Evolutionary conservation across 805 yeast genomes (phyloP).

Genomic region (Saturnispora kantuleensis): DNA sequence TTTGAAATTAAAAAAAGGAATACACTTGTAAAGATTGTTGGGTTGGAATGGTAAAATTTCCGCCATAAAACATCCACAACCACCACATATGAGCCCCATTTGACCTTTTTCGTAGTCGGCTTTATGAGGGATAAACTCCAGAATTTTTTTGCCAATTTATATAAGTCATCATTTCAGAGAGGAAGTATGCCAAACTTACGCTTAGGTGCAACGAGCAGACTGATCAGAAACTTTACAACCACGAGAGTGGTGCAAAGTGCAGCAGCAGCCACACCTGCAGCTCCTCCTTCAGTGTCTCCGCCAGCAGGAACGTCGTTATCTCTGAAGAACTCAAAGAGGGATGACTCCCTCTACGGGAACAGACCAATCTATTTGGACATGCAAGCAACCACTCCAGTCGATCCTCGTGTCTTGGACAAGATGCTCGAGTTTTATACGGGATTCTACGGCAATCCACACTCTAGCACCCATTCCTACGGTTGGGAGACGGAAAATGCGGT

Average conservation of each 20-base stretch:
- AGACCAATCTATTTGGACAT: conserved; percentile 94
- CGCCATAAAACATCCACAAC: no score
- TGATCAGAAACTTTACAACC: conserved; percentile 5
- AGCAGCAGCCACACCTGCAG: no score
- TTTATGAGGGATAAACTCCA: not conserved
- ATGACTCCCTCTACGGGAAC: conserved; percentile 42
- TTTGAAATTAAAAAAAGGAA: no score
- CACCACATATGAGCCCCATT: no score
- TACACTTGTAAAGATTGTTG: no score
- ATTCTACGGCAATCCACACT: conserved; percentile 94
- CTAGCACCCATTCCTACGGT: conserved; percentile 93
- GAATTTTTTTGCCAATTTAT: not conserved
- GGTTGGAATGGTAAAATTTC: no score
- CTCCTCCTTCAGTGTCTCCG: conserved; percentile 18
- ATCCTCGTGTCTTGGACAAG: conserved; percentile 87
- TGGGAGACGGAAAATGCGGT: conserved; percentile 97
- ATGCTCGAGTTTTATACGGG: conserved; percentile 87
- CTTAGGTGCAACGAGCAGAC: not conserved
- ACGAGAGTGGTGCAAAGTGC: not conserved
- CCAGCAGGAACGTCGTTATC: conserved; percentile 40
- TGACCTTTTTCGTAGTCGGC: no score
- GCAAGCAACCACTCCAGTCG: conserved; percentile 98
- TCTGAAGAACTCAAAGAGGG: conserved; percentile 35
- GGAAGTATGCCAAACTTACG: conserved; percentile 4
- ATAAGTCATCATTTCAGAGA: not conserved